Base-by-base conservation (phyloP, 768 basidiomycete genomes). In the Hypholoma sublateritium region DNA sequence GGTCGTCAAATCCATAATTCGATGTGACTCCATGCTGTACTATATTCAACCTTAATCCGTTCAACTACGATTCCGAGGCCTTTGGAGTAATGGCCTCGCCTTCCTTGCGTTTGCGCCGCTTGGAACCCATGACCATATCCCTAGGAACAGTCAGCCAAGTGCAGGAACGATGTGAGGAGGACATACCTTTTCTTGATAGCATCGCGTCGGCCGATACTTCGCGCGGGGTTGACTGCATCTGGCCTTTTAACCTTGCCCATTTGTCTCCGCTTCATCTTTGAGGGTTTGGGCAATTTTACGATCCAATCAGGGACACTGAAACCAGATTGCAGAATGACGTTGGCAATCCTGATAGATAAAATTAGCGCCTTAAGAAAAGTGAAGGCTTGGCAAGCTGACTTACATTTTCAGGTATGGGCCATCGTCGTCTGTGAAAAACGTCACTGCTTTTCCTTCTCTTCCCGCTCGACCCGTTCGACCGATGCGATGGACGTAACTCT, bases 391-490 rank as follows among this genome's bases (percentile, higher is more conserved):
- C 34, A 13, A n/a, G 6, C 49, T 5, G 12, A 66, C 85, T 62
- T 70, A 91, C 91, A 91, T 85, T 77, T 97, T 95, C 46, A 99
- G 78, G 72, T 89, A 93, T 0, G 93, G 90, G 0, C 86, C 91
- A 69, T 99, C 97, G 57, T 93, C 90, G 61, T 95, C 84, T 2
- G 94, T 97, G 76, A 97, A 98, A 72, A 93, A 98, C 1, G 97
- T 99, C 39, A 95, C 85, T 0, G 97, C 95, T 69, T 90, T 90
- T 16, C 97, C 97, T 64, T 91, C 87, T 50, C 89, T 81, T 6
- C 95, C 96, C 16, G 95, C 95, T 52, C 97, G 85, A 19, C 96
- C 97, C 4, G 97, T 98, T 59, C 97, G 91, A 68, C 95, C 96
- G 50, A 99, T 97, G 21, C 97, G 82, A 72, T 99, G 97, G 42